Base-by-base conservation (phyloP, 2,329 filamentous ascomycete species). In the Amphichorda felina region DNA sequence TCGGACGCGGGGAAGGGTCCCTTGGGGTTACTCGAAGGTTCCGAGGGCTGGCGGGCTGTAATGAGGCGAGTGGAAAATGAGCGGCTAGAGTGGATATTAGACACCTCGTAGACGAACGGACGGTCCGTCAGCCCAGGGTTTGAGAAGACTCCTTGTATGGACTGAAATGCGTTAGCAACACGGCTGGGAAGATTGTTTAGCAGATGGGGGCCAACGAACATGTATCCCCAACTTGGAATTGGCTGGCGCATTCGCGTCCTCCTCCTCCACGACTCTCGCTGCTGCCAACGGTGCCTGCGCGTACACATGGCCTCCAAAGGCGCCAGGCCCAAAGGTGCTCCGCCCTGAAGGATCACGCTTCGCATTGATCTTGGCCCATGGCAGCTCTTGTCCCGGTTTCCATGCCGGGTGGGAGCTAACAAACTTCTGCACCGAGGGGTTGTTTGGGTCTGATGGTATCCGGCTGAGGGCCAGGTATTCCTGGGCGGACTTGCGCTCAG, bases 141-240 rank as follows among this genome's bases (percentile, higher is more conserved):
- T 3, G 67, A 67, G 45, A 75, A 76, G 45, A 63, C 69, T 8
- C 69, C 71, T 44, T 73, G 66, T 16, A 75, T 68, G 8, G 68
- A 66, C 70, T 74, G 26, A 2, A 24, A 8, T 27, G 7, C 8
- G 21, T 29, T 14, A 38, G 17, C 26, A 4, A 10, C n/a, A 17
- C 30, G 4, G 24, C n/a, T 8, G 8, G 24, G 14, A 26, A 5
- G 16, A 13, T 6, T 7, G 24, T n/a, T 4, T 13, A 24, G 9
- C 7, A 9, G 9, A 22, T n/a, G 21, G 21, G 21, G 10, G 21
- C 6, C 21, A 10, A 50, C 59, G 45, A 40, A 62, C 60, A 44
- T 63, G 59, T 30, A 63, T 56, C 2, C 53, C 55, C 3, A 58
- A 47, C 8, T 36, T 48, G 11, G 6, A 25, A 8, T 19, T 27